A percentile compares a stretch with the other conserved stretches of the same genome.
Conservation (phyloP, 345 rosid genomes). For the Lumnitzera littorea region DNA sequence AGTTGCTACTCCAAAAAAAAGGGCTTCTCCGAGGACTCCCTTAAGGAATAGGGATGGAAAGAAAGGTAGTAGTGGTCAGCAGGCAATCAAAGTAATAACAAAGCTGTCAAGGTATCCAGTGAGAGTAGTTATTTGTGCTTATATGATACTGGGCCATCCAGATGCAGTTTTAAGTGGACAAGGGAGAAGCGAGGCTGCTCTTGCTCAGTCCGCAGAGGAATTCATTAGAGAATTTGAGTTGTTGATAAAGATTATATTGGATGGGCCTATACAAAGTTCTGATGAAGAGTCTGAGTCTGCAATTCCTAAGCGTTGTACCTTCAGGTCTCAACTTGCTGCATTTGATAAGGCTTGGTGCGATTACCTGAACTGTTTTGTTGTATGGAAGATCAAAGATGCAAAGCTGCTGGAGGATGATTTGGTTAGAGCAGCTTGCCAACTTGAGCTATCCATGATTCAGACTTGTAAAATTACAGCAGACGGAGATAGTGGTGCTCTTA, state of each 20-base stretch:
- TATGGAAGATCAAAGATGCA: slow-evolving; percentile 98
- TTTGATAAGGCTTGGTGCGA: slow-evolving; percentile 90
- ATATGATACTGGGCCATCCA: slow-evolving; percentile 95
- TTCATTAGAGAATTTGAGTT: slow-evolving; percentile 66
- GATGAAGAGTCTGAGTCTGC: slow-evolving; percentile 38
- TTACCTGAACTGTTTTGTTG: slow-evolving; percentile 79
- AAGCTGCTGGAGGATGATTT: slow-evolving; percentile 75
- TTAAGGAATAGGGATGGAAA: slow-evolving; percentile 47
- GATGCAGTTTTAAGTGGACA: slow-evolving; percentile 90
- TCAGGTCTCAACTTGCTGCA: slow-evolving; percentile 64
- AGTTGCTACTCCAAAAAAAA: slow-evolving; percentile 70
- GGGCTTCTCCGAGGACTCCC: slow-evolving; percentile 31
- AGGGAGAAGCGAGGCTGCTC: slow-evolving; percentile 78
- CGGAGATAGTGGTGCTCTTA: slow-evolving; percentile 50
- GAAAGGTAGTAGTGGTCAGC: slow-evolving; percentile 31
- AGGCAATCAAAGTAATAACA: slow-evolving; percentile 27
- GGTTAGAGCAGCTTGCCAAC: slow-evolving; percentile 97
- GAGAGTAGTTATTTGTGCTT: slow-evolving; percentile 83
- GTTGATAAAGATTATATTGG: slow-evolving; percentile 57
- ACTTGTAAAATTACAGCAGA: slow-evolving; percentile 71
- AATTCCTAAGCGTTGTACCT: slow-evolving; percentile 43
- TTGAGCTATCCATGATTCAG: slow-evolving; percentile 94
- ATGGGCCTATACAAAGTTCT: slow-evolving; percentile 60
- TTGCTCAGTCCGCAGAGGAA: slow-evolving; percentile 57
- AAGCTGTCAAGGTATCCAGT: slow-evolving; percentile 74